Conservation (phyloP, 2,329 filamentous ascomycete genomes). For the Cercospora beticola region DNA sequence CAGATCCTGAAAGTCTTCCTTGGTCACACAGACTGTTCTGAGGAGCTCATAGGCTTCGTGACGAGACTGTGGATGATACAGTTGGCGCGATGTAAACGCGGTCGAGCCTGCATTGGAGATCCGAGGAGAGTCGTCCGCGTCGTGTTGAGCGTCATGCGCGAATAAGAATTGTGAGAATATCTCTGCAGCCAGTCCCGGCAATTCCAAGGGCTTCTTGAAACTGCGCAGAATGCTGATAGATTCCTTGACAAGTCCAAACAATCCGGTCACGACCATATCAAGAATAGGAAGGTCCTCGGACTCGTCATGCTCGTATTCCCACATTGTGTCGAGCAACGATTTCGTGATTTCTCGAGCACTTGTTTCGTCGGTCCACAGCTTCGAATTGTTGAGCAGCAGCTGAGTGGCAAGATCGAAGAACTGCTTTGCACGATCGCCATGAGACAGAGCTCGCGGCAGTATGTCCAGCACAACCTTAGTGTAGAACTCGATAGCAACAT, state of each 20-base stretch:
- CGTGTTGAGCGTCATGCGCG: conserved; percentile 11
- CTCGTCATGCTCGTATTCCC: conserved; percentile 30
- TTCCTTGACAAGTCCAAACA: conserved; percentile 43
- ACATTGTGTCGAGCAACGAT: conserved; percentile 20
- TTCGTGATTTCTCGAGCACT: conserved; percentile 26
- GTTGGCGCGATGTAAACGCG: not conserved
- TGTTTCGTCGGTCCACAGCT: conserved; percentile 22
- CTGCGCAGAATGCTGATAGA: conserved; percentile 34
- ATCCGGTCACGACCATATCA: conserved; percentile 31
- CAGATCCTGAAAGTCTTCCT: conserved; percentile 22
- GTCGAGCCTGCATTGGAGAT: not conserved
- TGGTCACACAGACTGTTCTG: conserved; percentile 23
- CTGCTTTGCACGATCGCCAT: conserved; percentile 8
- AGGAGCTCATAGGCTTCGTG: conserved; percentile 29
- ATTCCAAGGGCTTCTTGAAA: conserved; percentile 34
- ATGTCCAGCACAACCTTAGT: conserved; percentile 24
- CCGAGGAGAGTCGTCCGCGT: not conserved
- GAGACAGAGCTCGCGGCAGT: conserved; percentile 25
- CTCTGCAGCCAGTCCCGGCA: conserved; percentile 27
- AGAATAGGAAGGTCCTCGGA: conserved; percentile 24
- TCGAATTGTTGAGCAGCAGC: conserved; percentile 20
- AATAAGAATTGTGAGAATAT: conserved; percentile 34
- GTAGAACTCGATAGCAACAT: conserved; percentile 27
- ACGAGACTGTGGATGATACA: conserved; percentile 22
- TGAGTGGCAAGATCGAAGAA: conserved; percentile 28